These are phyloP conservation scores for Penicillium steckii DNA, from an alignment of 495 filamentous ascomycete species.

Conservation along the genomic window DNA sequence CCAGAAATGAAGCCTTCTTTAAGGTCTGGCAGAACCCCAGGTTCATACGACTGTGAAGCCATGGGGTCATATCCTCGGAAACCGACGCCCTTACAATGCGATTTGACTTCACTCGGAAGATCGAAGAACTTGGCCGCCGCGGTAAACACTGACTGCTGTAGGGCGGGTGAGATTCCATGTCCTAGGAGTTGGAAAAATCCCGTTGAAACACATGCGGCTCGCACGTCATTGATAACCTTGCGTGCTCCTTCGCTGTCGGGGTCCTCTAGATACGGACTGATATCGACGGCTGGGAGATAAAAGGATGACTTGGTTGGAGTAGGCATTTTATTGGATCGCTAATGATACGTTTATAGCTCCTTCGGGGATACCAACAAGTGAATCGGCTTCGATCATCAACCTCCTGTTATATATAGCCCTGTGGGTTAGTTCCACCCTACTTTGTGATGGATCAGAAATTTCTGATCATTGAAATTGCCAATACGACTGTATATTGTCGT, in stretches of 20 bases:
- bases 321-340: neutral
- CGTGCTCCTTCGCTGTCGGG: constrained; percentile 19
- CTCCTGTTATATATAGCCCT: neutral
- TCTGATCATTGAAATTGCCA: neutral
- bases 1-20: constrained; percentile 37
- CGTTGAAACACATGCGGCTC: constrained; percentile 27
- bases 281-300: constrained; percentile 3
- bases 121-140: constrained; percentile 29
- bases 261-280: constrained; percentile 27
- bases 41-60: constrained; percentile 24
- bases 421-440: neutral
- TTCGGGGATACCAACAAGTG: neutral
- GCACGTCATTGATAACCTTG: constrained; percentile 20
- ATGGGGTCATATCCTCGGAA: constrained; percentile 32
- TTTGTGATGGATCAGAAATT: neutral
- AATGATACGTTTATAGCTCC: neutral
- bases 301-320: neutral
- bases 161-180: constrained; percentile 23
- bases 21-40: constrained; percentile 22
- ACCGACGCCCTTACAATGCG: constrained; percentile 11
- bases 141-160: constrained; percentile 27
- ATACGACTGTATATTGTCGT: neutral
- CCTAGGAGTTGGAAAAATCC: constrained; percentile 39
- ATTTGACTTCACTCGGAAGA: constrained; percentile 29
- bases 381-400: neutral